Conservation (phyloP, 176 grass and related monocot species). For the Hordeum marinum region DNA sequence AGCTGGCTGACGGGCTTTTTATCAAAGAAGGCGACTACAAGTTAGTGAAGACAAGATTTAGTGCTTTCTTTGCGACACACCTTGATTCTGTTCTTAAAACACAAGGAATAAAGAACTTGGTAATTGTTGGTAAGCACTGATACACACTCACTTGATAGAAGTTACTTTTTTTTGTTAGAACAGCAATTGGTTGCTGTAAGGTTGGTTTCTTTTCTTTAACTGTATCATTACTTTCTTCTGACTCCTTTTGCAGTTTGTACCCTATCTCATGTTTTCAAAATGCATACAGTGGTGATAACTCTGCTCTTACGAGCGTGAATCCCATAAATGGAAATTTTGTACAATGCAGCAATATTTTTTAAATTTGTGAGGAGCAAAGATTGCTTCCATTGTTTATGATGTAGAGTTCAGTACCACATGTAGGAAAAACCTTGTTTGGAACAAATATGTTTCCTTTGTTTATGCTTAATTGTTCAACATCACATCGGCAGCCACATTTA, state of each 20-base stretch:
- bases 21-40: slow-evolving; percentile 89
- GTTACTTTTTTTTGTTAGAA: neutral
- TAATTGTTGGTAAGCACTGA: slow-evolving; percentile 69
- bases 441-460: neutral
- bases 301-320: neutral
- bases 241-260: neutral
- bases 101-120: slow-evolving; percentile 67
- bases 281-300: neutral
- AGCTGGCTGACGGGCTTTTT: slow-evolving; percentile 67
- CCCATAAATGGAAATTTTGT: neutral
- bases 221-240: neutral
- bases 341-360: neutral
- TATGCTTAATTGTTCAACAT: neutral
- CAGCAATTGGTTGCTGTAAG: neutral
- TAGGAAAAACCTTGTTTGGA: neutral
- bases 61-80: slow-evolving; percentile 78
- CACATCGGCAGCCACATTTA: neutral
- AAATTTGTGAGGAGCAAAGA: neutral
- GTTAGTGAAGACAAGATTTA: slow-evolving; percentile 94
- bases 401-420: neutral
- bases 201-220: neutral
- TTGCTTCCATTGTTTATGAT: neutral
- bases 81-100: slow-evolving; percentile 79
- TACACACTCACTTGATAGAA: neutral
- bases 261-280: neutral